Conservation (phyloP, 2,329 filamentous ascomycete species). For the Epichloe glyceriae region DNA sequence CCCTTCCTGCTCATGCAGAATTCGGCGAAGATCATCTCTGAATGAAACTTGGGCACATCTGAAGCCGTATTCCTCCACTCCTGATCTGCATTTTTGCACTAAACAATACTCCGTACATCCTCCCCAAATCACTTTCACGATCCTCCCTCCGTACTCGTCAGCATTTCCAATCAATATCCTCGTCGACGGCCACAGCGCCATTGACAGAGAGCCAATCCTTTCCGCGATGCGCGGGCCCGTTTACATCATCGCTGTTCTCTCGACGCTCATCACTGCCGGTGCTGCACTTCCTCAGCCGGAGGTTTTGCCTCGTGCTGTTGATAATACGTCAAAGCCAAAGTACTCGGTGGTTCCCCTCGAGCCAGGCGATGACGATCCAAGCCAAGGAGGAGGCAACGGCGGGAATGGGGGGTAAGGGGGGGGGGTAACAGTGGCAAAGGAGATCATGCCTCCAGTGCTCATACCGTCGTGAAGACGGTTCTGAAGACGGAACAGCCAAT, state of each 20-base stretch:
- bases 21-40: neutral
- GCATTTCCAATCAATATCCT: neutral
- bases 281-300: conserved; percentile 17
- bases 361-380: conserved; percentile 15
- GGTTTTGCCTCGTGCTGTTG: conserved; percentile 12
- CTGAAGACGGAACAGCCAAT: conserved; percentile 14
- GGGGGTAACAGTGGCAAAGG: conserved; percentile 7
- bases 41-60: neutral
- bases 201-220: neutral
- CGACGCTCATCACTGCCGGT: conserved; percentile 14
- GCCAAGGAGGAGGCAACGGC: conserved; percentile 3
- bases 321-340: conserved; percentile 14
- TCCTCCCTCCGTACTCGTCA: neutral
- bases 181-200: neutral
- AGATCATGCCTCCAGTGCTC: conserved; percentile 5
- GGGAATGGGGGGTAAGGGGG: conserved; percentile 4
- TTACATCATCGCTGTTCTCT: conserved; percentile 18
- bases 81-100: neutral
- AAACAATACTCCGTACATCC: neutral
- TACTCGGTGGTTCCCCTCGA: conserved; percentile 29
- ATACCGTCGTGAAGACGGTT: conserved; percentile 17
- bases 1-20: neutral
- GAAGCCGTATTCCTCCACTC: neutral
- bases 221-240: conserved; percentile 19
- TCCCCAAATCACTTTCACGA: neutral